Base-by-base conservation (phyloP, 768 basidiomycete species). In the Amanita phalloides region DNA sequence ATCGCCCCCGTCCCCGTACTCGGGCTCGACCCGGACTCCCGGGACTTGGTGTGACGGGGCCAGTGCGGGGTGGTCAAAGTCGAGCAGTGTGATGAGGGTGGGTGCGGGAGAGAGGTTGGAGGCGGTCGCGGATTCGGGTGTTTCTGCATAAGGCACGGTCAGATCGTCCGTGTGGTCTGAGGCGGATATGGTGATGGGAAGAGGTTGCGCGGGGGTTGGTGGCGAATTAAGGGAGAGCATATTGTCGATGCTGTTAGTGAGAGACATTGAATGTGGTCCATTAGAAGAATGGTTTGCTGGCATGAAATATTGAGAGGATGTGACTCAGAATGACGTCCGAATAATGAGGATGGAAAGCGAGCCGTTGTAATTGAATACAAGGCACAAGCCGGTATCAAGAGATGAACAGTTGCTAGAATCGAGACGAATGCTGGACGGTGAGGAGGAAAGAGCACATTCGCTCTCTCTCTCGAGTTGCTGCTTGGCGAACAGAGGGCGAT, bases 301-400 rank as follows among this genome's bases (percentile, higher is more conserved):
- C 49, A 51, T 51, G 49, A 51, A 51, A 51, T 42, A 44, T 20
- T 26, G 28, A 11, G 20, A 35, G 20, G 43, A 28, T 42, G 42
- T 51, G 50, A 51, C 43, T 51, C 50, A 45, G 33, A 43, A 7
- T 21, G n/a, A 39, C 21, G 33, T 17, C 14, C 23, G 28, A 13
- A 44, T 3, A 11, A 11, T 20, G 35, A 45, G 33, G 6, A 44
- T 28, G 32, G 25, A 42, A 20, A 41, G 38, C 13, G 28, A 17
- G 49, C 41, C 49, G 39, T 50, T 50, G 50, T 51, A 51, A 51
- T 36, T 36, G 42, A 51, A 51, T 51, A 30, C 50, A 51, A 51
- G 50, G 43, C 33, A 17, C 30, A 17, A 36, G 13, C 14, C 2
- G 10, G 20, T 8, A n/a, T 23, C 17, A 21, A 4, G 33, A 33